Evolutionary conservation across 179 eudicot species (phyloP), one percentile per base, ranked within the genome.

Genomic region (Corrigiola litoralis): DNA sequence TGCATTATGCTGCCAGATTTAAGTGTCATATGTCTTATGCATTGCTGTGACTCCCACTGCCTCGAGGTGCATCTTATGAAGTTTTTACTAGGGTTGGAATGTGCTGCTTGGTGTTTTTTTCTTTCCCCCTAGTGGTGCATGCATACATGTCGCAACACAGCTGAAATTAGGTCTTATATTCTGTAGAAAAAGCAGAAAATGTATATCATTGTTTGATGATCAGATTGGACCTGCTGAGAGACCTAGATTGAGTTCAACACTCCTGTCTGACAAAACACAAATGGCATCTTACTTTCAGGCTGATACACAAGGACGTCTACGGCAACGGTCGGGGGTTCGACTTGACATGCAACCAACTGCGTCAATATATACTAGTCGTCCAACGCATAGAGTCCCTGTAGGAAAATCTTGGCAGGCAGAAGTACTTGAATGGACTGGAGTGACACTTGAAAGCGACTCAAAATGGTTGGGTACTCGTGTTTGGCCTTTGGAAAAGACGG

Each of bases 201-300:
- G 83, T 95, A 85, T 69, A 54, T 79, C 82, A 51, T 81, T 85
- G 88, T 90, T 77, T 59, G 92, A 90, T 28, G 88, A 81, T 56
- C 76, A 66, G 13, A 37, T 51, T 44, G 54, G n/a, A n/a, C n/a
- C 78, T 21, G 46, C 49, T 8, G 87, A 79, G 75, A 63, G 81
- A 75, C 40, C 65, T 58, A 73, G 94, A 78, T 77, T 72, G 65
- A 87, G 87, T 63, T 76, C 70, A 54, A 84, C 95, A 67, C 77
- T 86, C 17, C 55, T 76, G 32, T 28, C 67, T 9, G 72, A 72
- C 23, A 75, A 71, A 45, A 3, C 18, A 3, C 51, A 71, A 67
- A 60, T 45, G 18, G 58, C 24, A n/a, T 54, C 65, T 28, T 31
- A 59, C 58, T 23, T 68, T 10, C 75, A 70, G 37, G 66, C 84